phyloP scores from a whole-genome alignment of 1,284 basidiomycete species.

The Coniferiporia sulphurascens region DNA sequence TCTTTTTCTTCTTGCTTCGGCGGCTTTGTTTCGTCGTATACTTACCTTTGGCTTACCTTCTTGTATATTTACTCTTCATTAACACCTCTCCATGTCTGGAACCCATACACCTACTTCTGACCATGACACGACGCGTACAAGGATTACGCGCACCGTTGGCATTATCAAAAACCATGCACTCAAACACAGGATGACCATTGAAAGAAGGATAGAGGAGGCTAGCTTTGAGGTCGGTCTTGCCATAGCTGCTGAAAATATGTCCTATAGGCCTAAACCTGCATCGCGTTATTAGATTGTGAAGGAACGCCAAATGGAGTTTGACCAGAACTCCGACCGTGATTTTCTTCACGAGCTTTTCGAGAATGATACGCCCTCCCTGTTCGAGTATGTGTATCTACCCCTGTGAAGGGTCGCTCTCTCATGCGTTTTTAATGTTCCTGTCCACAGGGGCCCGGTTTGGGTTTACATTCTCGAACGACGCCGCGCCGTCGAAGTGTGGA shows the following conservation, averaged over 20 bases:
- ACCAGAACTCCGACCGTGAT: constrained; percentile 71
- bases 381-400: constrained; percentile 43
- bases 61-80: background rate
- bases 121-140: constrained; percentile 4
- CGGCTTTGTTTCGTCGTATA: background rate
- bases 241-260: background rate
- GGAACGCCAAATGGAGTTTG: constrained; percentile 80
- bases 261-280: constrained; percentile 1
- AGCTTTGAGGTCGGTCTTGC: constrained; percentile 59
- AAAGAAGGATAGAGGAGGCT: constrained; percentile 66
- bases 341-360: constrained; percentile 72
- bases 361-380: constrained; percentile 63
- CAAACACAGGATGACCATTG: constrained; percentile 66
- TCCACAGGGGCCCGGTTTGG: constrained; percentile 70
- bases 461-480: constrained; percentile 79
- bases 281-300: constrained; percentile 58
- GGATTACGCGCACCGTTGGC: constrained; percentile 59
- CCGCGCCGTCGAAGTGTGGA: constrained; percentile 71
- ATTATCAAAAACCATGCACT: constrained; percentile 76
- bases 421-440: background rate
- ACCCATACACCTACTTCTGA: constrained; percentile 14
- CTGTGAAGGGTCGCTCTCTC: background rate
- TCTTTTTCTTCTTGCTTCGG: background rate
- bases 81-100: constrained; percentile 11
- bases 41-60: background rate